Evolutionary conservation across 139 green algal genomes (phyloP), one percentile per base, ranked within the genome.

Genomic region (Prasinococcaceae sp.): DNA sequence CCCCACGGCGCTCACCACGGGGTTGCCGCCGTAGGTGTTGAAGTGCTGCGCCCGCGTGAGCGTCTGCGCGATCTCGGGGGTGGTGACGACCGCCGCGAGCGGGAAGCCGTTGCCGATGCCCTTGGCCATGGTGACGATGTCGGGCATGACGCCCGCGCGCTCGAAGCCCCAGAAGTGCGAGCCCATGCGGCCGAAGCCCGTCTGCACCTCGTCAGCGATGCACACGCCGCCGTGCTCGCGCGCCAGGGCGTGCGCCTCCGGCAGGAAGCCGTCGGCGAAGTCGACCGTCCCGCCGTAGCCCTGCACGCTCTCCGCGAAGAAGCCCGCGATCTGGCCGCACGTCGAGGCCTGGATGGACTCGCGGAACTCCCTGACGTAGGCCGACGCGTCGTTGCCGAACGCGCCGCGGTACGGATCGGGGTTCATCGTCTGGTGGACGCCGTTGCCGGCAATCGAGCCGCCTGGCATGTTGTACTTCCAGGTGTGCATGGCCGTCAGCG

Each of bases 11-110:
- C 60, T 81, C 57, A 74, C 86, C 30, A 97, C 85, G 0, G 89
- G 89, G 73, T 97, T 97, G 46, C 83, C 88, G 24, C 90, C 90
- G 67, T 84, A 97, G 41, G 90, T 98, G 75, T 98, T 97, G 77
- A 98, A 95, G 70, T 97, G 86, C 46, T 97, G 59, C 22, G 78
- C 46, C 30, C 46, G 27, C 0, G 79, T 52, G 43, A 90, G 39
- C n/a, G 47, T 61, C 4, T 60, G 53, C 2, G 83, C 86, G 23
- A 98, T 92, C 55, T 94, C 81, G 0, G 76, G 83, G 0, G 84
- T 95, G 0, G 88, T 95, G 14, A 94, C 90, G 40, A 98, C 90
- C 3, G 90, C 90, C 1, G 80, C 90, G 55, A 98, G 72, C 1
- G 90, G 90, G 35, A 95, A 64, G 8, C 90, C 90, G 48, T 98